Percentiles rank a stretch among this genome's conserved stretches.
Evolutionary conservation across 1,284 basidiomycete genomes (phyloP).

Genomic region (Prillingera fragicola): DNA sequence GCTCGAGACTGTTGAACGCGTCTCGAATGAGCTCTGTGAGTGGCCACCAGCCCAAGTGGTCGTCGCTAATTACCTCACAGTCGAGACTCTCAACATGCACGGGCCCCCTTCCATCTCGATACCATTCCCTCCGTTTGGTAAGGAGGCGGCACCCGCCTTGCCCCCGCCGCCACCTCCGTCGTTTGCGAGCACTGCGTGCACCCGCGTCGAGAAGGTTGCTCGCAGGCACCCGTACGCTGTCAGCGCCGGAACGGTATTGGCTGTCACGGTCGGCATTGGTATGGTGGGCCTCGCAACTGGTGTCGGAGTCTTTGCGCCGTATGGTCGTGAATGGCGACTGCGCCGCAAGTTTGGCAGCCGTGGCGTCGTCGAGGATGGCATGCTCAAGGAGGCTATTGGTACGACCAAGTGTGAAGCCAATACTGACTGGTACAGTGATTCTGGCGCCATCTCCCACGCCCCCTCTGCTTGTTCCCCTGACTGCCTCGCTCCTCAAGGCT

Average conservation of each 20-base stretch:
- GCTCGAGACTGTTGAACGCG: conserved; percentile 43
- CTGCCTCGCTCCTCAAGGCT: conserved; percentile 39
- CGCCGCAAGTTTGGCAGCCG: conserved; percentile 24
- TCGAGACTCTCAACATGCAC: conserved; percentile 44
- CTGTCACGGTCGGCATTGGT: conserved; percentile 35
- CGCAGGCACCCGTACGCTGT: conserved; percentile 23
- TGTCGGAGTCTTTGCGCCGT: conserved; percentile 9
- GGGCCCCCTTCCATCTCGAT: conserved; percentile 44
- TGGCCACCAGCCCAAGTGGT: not conserved
- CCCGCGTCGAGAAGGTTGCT: conserved; percentile 10
- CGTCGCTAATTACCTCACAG: conserved; percentile 18
- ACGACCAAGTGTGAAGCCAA: conserved; percentile 5
- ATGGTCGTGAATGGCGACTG: conserved; percentile 11
- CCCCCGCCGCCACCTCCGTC: conserved; percentile 30
- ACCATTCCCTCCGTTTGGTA: conserved; percentile 43
- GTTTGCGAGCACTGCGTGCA: conserved; percentile 8
- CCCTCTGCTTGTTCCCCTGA: conserved; percentile 36
- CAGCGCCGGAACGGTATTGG: conserved; percentile 19
- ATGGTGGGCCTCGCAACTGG: conserved; percentile 17
- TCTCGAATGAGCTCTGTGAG: conserved; percentile 44
- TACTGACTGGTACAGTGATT: conserved; percentile 29
- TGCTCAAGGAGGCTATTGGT: conserved; percentile 47
- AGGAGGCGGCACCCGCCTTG: conserved; percentile 27
- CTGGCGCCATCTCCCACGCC: conserved; percentile 42
- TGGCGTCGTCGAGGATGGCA: conserved; percentile 40